phyloP scores from a whole-genome alignment of 23 red algal species.

The Gracilaria vermiculophylla region DNA sequence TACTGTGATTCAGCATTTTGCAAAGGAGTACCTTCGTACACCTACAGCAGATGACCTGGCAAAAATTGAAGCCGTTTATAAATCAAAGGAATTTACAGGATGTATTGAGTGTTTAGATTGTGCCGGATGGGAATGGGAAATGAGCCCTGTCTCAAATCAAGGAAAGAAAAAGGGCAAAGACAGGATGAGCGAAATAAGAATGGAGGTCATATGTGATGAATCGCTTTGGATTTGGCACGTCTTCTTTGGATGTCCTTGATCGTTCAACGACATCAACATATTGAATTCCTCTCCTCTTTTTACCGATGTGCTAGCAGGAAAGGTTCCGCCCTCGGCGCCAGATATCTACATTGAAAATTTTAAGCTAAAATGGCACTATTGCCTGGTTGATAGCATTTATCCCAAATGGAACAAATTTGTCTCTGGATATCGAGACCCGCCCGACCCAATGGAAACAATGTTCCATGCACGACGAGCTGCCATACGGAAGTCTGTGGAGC shows the following conservation, averaged over 20 bases:
- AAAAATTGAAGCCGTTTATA: background rate
- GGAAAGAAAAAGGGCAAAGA: background rate
- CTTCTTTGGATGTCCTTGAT: slow-evolving; percentile 14
- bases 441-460: too few species aligned
- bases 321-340: background rate
- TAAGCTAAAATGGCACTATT: slow-evolving; percentile 1
- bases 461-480: too few species aligned
- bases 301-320: background rate
- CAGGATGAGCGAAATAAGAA: background rate
- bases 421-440: too few species aligned
- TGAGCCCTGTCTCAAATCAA: slow-evolving; percentile 3
- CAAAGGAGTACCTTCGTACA: slow-evolving; percentile 19
- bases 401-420: too few species aligned
- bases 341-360: background rate
- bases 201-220: slow-evolving; percentile 35
- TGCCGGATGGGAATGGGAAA: slow-evolving; percentile 10
- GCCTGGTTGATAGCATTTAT: slow-evolving; percentile 38
- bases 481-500: too few species aligned
- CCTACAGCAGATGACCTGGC: slow-evolving; percentile 17
- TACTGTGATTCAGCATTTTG: background rate
- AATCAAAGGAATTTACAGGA: slow-evolving; percentile 1
- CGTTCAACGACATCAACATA: slow-evolving; percentile 21
- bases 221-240: slow-evolving; percentile 47
- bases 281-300: background rate
- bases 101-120: slow-evolving; percentile 39